Conservation (phyloP, 2,329 filamentous ascomycete species). For the Magnaporthiopsis poae region DNA sequence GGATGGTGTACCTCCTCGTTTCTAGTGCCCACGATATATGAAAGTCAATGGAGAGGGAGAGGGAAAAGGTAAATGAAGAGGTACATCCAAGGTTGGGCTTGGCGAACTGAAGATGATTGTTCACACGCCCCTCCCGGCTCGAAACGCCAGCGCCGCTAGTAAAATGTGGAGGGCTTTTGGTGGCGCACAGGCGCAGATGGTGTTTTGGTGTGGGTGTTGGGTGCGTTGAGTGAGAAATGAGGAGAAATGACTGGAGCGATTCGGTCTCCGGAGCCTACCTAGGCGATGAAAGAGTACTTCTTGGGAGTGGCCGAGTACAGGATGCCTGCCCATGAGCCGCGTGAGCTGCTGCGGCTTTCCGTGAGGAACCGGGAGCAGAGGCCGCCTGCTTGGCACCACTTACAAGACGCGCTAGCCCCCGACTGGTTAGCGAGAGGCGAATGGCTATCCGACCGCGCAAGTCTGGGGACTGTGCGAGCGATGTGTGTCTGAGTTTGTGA, state of each 20-base stretch:
- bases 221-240: neutral
- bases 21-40: neutral
- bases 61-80: neutral
- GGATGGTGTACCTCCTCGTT: neutral
- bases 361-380: neutral
- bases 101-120: neutral
- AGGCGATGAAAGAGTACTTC: neutral
- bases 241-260: no score
- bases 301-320: neutral
- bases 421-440: neutral
- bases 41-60: neutral
- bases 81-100: neutral
- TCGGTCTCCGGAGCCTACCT: neutral
- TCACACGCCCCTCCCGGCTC: neutral
- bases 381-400: neutral
- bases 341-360: neutral
- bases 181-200: constrained; percentile 8
- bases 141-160: constrained; percentile 2
- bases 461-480: neutral
- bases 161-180: constrained; percentile 4
- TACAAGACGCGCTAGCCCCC: neutral
- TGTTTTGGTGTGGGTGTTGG: constrained; percentile 1
- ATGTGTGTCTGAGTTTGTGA: neutral
- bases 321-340: neutral
- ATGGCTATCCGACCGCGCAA: neutral